phyloP scores from a whole-genome alignment of 2,329 filamentous ascomycete genomes.

The Fusarium pilosicola region DNA sequence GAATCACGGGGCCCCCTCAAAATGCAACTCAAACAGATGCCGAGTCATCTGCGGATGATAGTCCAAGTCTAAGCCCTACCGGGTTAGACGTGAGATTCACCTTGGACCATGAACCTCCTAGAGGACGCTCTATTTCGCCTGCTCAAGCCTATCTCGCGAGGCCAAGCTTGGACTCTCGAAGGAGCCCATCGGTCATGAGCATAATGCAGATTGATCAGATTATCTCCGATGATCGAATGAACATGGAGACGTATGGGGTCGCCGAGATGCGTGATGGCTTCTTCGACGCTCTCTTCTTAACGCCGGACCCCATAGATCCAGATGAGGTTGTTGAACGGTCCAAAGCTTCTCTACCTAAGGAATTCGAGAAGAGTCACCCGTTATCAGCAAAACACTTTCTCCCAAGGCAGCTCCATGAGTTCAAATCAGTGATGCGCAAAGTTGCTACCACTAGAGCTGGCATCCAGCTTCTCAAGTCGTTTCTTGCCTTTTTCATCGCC shows the following conservation, averaged over 20 bases:
- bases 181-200: constrained; percentile 44
- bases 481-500: constrained; percentile 65
- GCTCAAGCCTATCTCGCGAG: constrained; percentile 24
- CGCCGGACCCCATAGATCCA: constrained; percentile 51
- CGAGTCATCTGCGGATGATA: constrained; percentile 7
- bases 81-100: constrained; percentile 28
- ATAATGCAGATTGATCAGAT: constrained; percentile 50
- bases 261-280: constrained; percentile 58
- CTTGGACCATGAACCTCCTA: neutral
- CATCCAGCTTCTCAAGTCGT: constrained; percentile 62
- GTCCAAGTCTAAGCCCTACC: constrained; percentile 37
- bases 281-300: constrained; percentile 60
- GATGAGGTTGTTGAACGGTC: constrained; percentile 54
- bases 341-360: constrained; percentile 57
- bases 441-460: constrained; percentile 61
- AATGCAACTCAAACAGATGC: constrained; percentile 13
- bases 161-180: constrained; percentile 40
- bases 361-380: constrained; percentile 58
- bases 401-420: constrained; percentile 58
- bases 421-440: constrained; percentile 51
- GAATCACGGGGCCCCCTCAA: constrained; percentile 3
- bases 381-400: constrained; percentile 59
- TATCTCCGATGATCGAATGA: constrained; percentile 48
- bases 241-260: constrained; percentile 55
- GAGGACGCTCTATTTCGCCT: constrained; percentile 12